phyloP scores from a whole-genome alignment of 192 early-diverging fungal species.

The Kappamyces sp. region DNA sequence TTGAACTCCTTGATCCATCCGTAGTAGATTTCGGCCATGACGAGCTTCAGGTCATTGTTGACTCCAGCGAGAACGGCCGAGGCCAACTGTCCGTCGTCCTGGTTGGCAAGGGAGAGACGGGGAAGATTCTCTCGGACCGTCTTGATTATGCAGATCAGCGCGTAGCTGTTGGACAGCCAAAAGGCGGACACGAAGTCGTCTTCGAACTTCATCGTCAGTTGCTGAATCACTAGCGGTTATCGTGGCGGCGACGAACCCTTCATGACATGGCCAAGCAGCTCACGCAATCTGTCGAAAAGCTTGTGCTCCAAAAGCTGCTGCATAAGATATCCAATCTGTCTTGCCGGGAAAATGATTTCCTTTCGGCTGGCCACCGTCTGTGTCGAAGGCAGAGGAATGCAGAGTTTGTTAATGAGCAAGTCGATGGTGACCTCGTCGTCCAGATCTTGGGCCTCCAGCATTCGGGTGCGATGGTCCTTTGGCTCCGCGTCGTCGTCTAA shows the following conservation, averaged over 20 bases:
- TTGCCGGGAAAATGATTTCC: slow-evolving; percentile 94
- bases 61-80: slow-evolving; percentile 62
- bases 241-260: slow-evolving; percentile 22
- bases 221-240: slow-evolving; percentile 34
- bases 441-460: slow-evolving; percentile 46
- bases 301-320: slow-evolving; percentile 84
- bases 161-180: slow-evolving; percentile 97
- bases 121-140: slow-evolving; percentile 45
- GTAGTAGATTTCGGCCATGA: slow-evolving; percentile 93
- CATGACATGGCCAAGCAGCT: slow-evolving; percentile 82
- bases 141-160: slow-evolving; percentile 84
- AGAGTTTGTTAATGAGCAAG: slow-evolving; percentile 79
- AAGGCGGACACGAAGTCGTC: slow-evolving; percentile 87
- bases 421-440: slow-evolving; percentile 82
- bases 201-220: slow-evolving; percentile 56
- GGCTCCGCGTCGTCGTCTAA: slow-evolving; percentile 11
- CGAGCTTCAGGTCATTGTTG: slow-evolving; percentile 81
- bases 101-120: not conserved
- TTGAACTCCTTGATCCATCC: slow-evolving; percentile 98
- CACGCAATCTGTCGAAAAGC: slow-evolving; percentile 73
- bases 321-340: slow-evolving; percentile 77
- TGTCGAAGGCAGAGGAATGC: slow-evolving; percentile 79
- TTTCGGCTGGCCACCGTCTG: slow-evolving; percentile 69
- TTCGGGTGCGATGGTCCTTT: slow-evolving; percentile 33
- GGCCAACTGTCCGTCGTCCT: slow-evolving; percentile 15